Percentiles rank a stretch among this genome's conserved stretches.
Evolutionary conservation across 1,139 yeast genomes (phyloP).

Genomic region (Hansenula lynferdii): DNA sequence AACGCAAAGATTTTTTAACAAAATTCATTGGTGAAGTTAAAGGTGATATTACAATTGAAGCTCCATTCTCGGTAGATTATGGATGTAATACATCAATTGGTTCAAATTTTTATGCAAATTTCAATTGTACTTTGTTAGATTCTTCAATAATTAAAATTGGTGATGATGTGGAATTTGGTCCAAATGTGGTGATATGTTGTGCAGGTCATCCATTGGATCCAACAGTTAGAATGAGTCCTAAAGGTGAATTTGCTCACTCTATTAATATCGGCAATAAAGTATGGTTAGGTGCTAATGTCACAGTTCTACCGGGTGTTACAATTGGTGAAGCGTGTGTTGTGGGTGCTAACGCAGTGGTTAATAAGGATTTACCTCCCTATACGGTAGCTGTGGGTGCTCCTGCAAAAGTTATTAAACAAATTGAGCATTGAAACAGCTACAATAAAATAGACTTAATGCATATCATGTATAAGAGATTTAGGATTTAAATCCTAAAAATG

Average conservation of each 20-base stretch:
- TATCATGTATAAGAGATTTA: too few relatives aligned
- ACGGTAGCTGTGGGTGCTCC: slow-evolving; percentile 59
- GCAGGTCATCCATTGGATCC: slow-evolving; percentile 64
- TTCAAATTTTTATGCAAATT: slow-evolving; percentile 47
- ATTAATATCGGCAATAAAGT: slow-evolving; percentile 57
- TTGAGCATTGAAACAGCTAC: slow-evolving; percentile 2
- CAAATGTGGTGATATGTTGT: slow-evolving; percentile 54
- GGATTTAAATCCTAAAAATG: slow-evolving; percentile 17
- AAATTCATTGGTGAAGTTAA: slow-evolving; percentile 39
- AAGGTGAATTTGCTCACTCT: slow-evolving; percentile 50
- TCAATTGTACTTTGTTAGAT: slow-evolving; percentile 54
- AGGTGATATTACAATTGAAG: slow-evolving; percentile 39
- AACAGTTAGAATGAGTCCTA: slow-evolving; percentile 32
- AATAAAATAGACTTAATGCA: too few relatives aligned
- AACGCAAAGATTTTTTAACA: slow-evolving; percentile 25
- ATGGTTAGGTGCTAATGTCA: slow-evolving; percentile 61
- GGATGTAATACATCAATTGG: slow-evolving; percentile 52
- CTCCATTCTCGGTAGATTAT: slow-evolving; percentile 53
- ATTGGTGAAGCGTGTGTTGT: slow-evolving; percentile 60
- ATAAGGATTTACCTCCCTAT: slow-evolving; percentile 46
- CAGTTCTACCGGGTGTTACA: slow-evolving; percentile 62
- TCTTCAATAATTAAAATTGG: slow-evolving; percentile 58
- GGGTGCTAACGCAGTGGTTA: slow-evolving; percentile 66
- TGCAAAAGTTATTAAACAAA: slow-evolving; percentile 40
- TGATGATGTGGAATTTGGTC: slow-evolving; percentile 55